Percentiles rank a stretch among this genome's conserved stretches.
phyloP scores from a whole-genome alignment of 345 rosid species.

The Eucalyptus rudis region DNA sequence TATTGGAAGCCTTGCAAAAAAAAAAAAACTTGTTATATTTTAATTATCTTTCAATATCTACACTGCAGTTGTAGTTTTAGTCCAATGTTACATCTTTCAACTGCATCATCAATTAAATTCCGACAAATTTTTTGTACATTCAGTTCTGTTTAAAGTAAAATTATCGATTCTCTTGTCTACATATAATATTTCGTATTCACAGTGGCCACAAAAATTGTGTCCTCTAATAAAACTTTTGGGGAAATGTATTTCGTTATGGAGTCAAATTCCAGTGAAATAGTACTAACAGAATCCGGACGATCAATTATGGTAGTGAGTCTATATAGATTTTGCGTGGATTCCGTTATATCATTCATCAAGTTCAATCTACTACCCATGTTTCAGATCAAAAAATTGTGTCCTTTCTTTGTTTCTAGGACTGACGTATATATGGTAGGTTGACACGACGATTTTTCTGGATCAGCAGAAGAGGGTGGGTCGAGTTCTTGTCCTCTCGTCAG shows the following conservation, averaged over 20 bases:
- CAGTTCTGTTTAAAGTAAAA: background rate
- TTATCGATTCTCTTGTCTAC: background rate
- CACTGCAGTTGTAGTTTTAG: too few species aligned
- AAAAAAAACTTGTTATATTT: too few species aligned
- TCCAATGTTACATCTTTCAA: too few species aligned
- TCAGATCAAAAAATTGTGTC: too few species aligned
- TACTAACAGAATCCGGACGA: background rate
- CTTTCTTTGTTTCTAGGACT: background rate
- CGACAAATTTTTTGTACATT: rapidly evolving
- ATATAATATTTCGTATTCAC: too few species aligned
- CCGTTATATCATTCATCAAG: background rate
- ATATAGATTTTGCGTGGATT: background rate
- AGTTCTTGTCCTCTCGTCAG: background rate
- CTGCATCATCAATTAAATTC: too few species aligned
- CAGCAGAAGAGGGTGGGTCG: background rate
- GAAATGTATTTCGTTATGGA: rapidly evolving
- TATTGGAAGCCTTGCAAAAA: too few species aligned
- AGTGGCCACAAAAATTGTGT: too few species aligned
- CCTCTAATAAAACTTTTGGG: too few species aligned
- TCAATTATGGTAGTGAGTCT: background rate
- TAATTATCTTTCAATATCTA: too few species aligned
- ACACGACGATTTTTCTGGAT: background rate
- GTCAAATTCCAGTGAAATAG: background rate
- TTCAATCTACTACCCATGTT: background rate
- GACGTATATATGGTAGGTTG: background rate